Percentiles rank a stretch among this genome's conserved stretches.
Evolutionary conservation across 352 stramenopile genomes (phyloP).

Genomic region (Pythium angustatum): DNA sequence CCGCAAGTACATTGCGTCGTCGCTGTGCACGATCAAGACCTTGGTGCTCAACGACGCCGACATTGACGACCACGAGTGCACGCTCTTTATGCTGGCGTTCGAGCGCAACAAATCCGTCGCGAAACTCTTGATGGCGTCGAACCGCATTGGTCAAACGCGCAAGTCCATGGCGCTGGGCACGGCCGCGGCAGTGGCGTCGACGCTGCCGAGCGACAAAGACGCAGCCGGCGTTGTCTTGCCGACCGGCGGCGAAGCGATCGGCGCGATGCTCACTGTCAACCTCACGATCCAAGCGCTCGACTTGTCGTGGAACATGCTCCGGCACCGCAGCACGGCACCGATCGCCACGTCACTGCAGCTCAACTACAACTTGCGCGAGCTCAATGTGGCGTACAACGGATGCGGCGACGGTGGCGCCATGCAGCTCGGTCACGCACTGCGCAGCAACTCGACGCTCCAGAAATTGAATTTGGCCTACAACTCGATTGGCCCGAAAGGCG

Average conservation of each 20-base stretch:
- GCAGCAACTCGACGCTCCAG: conserved; percentile 44
- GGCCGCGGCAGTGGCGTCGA: background rate
- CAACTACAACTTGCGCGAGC: conserved; percentile 65
- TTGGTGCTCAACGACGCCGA: conserved; percentile 57
- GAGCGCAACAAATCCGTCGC: conserved; percentile 76
- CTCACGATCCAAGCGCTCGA: conserved; percentile 66
- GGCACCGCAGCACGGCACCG: conserved; percentile 35
- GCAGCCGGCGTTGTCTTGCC: conserved; percentile 31
- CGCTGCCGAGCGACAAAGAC: conserved; percentile 35
- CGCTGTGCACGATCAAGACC: conserved; percentile 56
- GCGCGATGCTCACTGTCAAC: conserved; percentile 82
- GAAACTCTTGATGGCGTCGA: conserved; percentile 60
- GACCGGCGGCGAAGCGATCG: conserved; percentile 76
- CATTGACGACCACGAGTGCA: conserved; percentile 68
- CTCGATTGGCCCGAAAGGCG: conserved; percentile 54
- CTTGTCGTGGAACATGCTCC: conserved; percentile 87
- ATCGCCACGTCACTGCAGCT: conserved; percentile 54
- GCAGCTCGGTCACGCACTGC: conserved; percentile 54
- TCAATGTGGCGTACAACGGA: conserved; percentile 68
- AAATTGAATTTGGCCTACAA: conserved; percentile 67
- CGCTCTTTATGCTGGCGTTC: conserved; percentile 67
- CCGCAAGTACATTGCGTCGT: conserved; percentile 61
- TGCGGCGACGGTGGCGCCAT: conserved; percentile 60
- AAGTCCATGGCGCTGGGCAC: conserved; percentile 24
- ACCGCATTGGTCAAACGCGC: conserved; percentile 66